These are phyloP conservation scores for Discostella stelligeroides DNA, from an alignment of 108 stramenopile species.

Conservation along the genomic window DNA sequence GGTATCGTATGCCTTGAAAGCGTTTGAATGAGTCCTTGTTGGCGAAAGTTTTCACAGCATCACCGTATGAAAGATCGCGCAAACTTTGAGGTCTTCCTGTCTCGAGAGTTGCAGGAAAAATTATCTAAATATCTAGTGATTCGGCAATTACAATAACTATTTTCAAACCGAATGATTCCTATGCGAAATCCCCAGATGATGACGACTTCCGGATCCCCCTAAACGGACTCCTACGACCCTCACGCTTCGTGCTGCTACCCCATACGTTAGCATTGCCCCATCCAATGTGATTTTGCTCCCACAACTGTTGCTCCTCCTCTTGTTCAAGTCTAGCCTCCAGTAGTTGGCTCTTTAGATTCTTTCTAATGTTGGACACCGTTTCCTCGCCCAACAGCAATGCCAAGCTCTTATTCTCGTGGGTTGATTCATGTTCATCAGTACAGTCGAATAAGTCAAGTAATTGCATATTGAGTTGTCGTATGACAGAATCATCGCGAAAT, in stretches of 20 bases:
- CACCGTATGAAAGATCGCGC: no score
- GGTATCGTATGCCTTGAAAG: no score
- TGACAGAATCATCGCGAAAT: constrained; percentile 15
- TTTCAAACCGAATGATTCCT: no score
- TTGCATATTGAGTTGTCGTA: constrained; percentile 52
- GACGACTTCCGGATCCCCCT: constrained; percentile 27
- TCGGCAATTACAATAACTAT: no score
- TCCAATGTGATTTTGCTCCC: constrained; percentile 37
- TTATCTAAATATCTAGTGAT: no score
- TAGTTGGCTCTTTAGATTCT: constrained; percentile 26
- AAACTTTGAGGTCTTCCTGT: no score
- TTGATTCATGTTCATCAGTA: neutral
- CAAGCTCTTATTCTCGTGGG: neutral
- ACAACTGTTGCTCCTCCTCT: constrained; percentile 36
- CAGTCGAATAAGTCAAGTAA: constrained; percentile 66
- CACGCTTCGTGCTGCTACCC: constrained; percentile 37
- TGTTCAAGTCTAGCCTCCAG: constrained; percentile 26
- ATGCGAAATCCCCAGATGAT: no score
- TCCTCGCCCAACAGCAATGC: constrained; percentile 14
- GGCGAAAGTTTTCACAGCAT: no score
- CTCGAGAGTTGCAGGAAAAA: no score
- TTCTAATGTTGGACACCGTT: constrained; percentile 11
- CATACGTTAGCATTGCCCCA: constrained; percentile 36
- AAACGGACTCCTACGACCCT: constrained; percentile 43
- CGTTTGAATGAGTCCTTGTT: no score